Conservation (phyloP, 2,329 filamentous ascomycete genomes). For the Sporothrix protearum region DNA sequence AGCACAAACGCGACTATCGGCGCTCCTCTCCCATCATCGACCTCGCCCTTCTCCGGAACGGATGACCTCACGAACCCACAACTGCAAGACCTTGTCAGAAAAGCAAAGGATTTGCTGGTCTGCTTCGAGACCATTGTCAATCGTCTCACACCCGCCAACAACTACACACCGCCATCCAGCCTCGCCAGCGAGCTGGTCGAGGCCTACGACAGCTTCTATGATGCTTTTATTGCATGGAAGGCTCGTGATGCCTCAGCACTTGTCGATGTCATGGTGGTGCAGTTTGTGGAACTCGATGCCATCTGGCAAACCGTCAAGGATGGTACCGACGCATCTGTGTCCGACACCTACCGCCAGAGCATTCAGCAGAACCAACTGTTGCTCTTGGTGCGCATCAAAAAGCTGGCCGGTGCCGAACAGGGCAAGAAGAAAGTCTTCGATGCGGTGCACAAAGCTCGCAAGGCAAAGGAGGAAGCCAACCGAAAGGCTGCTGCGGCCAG, state of each 20-base stretch:
- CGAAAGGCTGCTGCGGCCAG: constrained; percentile 53
- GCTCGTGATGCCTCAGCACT: constrained; percentile 73
- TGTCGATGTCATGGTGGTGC: constrained; percentile 80
- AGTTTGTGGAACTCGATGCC: constrained; percentile 78
- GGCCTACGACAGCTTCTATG: constrained; percentile 69
- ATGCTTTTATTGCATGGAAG: constrained; percentile 81
- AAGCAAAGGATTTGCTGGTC: constrained; percentile 72
- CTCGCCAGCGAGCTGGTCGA: constrained; percentile 62
- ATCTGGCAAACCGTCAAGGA: constrained; percentile 83
- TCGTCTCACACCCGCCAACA: constrained; percentile 62
- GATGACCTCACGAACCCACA: constrained; percentile 60
- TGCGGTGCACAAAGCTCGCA: constrained; percentile 68
- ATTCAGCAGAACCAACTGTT: constrained; percentile 79
- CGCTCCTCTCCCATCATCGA: neutral
- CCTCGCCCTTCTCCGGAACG: constrained; percentile 37
- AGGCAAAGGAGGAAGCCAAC: constrained; percentile 50
- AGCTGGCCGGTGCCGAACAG: constrained; percentile 66
- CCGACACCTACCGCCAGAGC: constrained; percentile 72
- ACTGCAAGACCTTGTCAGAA: constrained; percentile 68
- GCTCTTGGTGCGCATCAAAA: constrained; percentile 75
- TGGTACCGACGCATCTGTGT: constrained; percentile 67
- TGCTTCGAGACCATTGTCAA: constrained; percentile 72
- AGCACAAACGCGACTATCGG: neutral
- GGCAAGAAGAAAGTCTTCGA: constrained; percentile 71
- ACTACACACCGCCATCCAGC: constrained; percentile 61